Evolutionary conservation across 2,329 filamentous ascomycete species (phyloP).

Genomic region (Xylariaceae sp.): DNA sequence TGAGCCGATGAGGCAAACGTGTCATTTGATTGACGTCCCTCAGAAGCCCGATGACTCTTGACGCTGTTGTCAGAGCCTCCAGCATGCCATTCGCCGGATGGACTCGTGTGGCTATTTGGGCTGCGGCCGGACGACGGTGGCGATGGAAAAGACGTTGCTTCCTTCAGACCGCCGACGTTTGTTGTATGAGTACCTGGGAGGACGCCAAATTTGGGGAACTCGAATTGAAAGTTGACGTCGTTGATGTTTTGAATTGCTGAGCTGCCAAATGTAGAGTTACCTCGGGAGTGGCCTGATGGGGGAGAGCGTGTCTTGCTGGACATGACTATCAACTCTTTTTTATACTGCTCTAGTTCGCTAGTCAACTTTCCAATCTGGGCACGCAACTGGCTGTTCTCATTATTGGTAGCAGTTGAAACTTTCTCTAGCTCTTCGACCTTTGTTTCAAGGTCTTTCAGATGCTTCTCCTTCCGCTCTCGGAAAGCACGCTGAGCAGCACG

Average conservation of each 20-base stretch:
- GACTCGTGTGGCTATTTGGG: slow-evolving; percentile 32
- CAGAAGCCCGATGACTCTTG: slow-evolving; percentile 34
- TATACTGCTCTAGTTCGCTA: slow-evolving; percentile 80
- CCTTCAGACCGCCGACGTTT: slow-evolving; percentile 14
- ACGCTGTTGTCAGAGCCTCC: slow-evolving; percentile 31
- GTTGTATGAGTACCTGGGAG: slow-evolving; percentile 46
- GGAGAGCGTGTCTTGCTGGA: slow-evolving; percentile 28
- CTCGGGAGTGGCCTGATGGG: slow-evolving; percentile 36
- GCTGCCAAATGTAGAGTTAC: slow-evolving; percentile 38
- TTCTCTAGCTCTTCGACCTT: slow-evolving; percentile 75
- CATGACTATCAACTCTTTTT: slow-evolving; percentile 70
- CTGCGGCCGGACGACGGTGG: slow-evolving; percentile 28
- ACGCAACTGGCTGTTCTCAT: slow-evolving; percentile 78
- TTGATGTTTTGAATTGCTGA: slow-evolving; percentile 54
- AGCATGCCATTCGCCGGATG: slow-evolving; percentile 29
- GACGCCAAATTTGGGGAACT: slow-evolving; percentile 89
- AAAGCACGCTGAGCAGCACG: slow-evolving; percentile 89
- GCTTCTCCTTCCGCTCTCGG: slow-evolving; percentile 90
- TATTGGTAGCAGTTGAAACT: slow-evolving; percentile 71
- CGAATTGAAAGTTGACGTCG: slow-evolving; percentile 85
- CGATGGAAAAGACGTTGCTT: slow-evolving; percentile 24
- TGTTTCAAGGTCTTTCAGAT: slow-evolving; percentile 76
- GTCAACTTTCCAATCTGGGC: slow-evolving; percentile 86
- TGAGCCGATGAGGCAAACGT: slow-evolving; percentile 42
- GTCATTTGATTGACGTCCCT: slow-evolving; percentile 38